A percentile compares a stretch with the other conserved stretches of the same genome.
phyloP scores from a whole-genome alignment of 441 rosid genomes.

The Euphorbia schlechtendalii region DNA sequence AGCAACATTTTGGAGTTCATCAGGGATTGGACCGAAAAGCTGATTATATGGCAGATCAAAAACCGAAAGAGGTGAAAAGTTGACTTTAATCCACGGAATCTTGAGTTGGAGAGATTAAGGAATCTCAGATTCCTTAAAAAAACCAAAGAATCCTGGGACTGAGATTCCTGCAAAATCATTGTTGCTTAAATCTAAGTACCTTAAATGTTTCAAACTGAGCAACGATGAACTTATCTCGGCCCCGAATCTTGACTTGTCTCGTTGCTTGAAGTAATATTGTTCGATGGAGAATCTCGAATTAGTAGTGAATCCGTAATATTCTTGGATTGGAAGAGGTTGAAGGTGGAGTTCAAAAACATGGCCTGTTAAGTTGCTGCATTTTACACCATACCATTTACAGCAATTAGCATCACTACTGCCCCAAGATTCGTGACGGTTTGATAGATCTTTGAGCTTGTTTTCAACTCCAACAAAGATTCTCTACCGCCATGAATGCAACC shows the following conservation, averaged over 20 bases:
- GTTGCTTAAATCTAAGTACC: not conserved
- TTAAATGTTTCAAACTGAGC: not conserved
- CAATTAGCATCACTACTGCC: not conserved
- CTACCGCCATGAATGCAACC: not conserved
- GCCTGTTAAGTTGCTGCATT: not conserved
- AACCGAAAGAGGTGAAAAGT: constrained; percentile 7
- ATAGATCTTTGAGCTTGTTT: not conserved
- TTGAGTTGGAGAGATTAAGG: not conserved
- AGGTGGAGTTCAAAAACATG: not conserved
- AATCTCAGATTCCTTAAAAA: not conserved
- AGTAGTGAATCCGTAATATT: not conserved
- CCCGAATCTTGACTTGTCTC: not conserved
- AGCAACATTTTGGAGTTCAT: not conserved
- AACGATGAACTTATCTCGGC: not conserved
- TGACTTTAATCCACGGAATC: not conserved
- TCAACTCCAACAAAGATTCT: not conserved
- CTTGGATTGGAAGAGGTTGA: not conserved
- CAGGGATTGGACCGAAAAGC: not conserved
- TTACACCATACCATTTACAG: not conserved
- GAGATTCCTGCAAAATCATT: not conserved
- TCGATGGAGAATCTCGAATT: not conserved
- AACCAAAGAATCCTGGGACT: not conserved
- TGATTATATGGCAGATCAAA: not conserved
- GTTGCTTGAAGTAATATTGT: not conserved
- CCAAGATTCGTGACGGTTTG: not conserved